Evolutionary conservation across 805 yeast species (phyloP), one percentile per base, ranked within the genome.

Genomic region (Candida palmyrensis): DNA sequence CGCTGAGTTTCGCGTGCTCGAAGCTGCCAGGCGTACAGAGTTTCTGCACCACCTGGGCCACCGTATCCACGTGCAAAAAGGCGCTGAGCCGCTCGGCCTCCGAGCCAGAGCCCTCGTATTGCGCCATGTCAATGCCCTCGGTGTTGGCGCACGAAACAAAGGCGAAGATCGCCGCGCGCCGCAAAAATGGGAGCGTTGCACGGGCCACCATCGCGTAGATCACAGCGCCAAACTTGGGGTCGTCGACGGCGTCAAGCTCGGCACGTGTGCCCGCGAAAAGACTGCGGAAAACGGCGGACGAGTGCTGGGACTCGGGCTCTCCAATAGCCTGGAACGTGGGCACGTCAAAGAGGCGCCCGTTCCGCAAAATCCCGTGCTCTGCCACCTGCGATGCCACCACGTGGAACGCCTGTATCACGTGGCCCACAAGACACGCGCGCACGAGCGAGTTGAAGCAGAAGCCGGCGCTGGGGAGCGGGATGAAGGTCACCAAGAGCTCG

Each of bases 151-250:
- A 75, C 25, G 62, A 54, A 17, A 76, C 73, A 48, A 56, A 66
- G 1, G 77, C 63, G 44, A 72, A 76, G 5, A 84, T 71, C 5
- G 81, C 71, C 11, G 76, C 62, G 43, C 75, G 71, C 41, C 94
- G 64, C 34, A 84, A 59, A 42, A 79, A 84, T 14, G 88, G 86
- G 0, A 82, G 72, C 6, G 70, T 51, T 1, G 78, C 54, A 44
- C 74, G 77, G n/a, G 70, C 50, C 14, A 79, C 29, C 73, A 82
- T 65, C 0, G 79, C 62, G 44, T 66, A 76, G 3, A 79, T 40
- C 2, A 72, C 59, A 19, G 49, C 34, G 0, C 75, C 65, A 36
- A 67, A 58, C 8, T 38, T 45, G n/a, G n/a, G n/a, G n/a, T n/a
- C n/a, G n/a, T n/a, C n/a, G n/a, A n/a, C n/a, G 1, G 45, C 39